These are phyloP conservation scores for Candida frijolesensis DNA, from an alignment of 1,139 yeast species.

Conservation along the genomic window DNA sequence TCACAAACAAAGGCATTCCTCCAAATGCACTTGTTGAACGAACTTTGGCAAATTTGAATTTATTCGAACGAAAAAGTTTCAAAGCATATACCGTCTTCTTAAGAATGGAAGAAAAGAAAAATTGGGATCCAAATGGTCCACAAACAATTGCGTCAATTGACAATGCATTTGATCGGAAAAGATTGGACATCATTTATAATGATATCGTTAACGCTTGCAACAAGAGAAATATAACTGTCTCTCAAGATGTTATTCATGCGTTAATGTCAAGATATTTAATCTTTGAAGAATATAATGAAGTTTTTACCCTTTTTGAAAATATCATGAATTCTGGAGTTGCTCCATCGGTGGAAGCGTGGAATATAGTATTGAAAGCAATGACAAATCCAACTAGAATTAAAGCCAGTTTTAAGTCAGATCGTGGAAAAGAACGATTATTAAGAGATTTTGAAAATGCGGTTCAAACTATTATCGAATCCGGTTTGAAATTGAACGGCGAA, in stretches of 20 bases:
- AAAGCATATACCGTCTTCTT: constrained; percentile 4
- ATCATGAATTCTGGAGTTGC: constrained; percentile 30
- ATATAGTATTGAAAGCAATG: constrained; percentile 37
- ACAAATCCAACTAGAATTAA: constrained; percentile 33
- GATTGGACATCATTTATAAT: constrained; percentile 25
- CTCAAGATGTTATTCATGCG: constrained; percentile 32
- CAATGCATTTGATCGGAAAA: constrained; percentile 22
- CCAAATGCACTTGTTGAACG: constrained; percentile 22
- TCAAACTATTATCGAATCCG: constrained; percentile 28
- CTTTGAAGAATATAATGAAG: constrained; percentile 30
- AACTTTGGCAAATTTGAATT: background rate
- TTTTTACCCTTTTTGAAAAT: constrained; percentile 37
- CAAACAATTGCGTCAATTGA: constrained; percentile 26
- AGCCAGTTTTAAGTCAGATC: constrained; percentile 7
- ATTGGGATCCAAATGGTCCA: constrained; percentile 40
- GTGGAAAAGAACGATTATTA: constrained; percentile 19
- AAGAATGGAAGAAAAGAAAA: constrained; percentile 7
- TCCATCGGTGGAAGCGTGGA: constrained; percentile 39
- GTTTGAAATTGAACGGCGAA: constrained; percentile 28
- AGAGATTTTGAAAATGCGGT: constrained; percentile 32
- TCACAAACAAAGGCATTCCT: constrained; percentile 34
- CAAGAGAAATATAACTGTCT: constrained; percentile 26
- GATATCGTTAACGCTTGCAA: constrained; percentile 29
- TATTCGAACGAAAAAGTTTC: constrained; percentile 5
- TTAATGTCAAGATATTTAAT: constrained; percentile 40